Evolutionary conservation across 73 alveolate species (phyloP).

Genomic region (Symbiodinium natans): DNA sequence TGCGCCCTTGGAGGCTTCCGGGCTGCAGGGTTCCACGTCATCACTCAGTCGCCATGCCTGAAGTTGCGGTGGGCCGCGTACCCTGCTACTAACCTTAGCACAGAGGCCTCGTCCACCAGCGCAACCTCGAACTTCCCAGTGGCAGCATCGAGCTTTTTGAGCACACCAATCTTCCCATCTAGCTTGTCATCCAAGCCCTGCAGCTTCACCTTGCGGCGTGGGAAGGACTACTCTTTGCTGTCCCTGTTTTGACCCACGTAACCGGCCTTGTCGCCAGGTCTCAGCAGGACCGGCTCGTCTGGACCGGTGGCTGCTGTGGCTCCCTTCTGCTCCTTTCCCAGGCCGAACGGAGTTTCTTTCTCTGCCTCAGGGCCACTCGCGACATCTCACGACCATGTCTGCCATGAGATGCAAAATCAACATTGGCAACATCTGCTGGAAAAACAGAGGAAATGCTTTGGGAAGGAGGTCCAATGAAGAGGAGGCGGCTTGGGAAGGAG

Average conservation of each 20-base stretch:
- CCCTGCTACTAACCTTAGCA: no score
- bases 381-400: no score
- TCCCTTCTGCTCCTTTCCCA: slow-evolving; percentile 2
- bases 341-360: slow-evolving; percentile 53
- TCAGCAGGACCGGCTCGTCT: slow-evolving; percentile 57
- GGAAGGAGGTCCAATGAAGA: no score
- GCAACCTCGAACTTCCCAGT: slow-evolving; percentile 78
- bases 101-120: slow-evolving; percentile 15
- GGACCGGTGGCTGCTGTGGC: not conserved
- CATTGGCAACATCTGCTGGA: no score
- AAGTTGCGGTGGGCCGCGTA: no score
- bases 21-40: no score
- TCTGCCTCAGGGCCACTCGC: slow-evolving; percentile 50
- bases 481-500: no score
- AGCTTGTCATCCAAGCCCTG: slow-evolving; percentile 29
- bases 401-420: no score
- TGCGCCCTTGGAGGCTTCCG: no score
- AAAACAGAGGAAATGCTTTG: no score
- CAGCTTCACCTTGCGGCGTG: slow-evolving; percentile 26
- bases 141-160: slow-evolving; percentile 42
- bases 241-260: not conserved
- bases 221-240: not conserved
- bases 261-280: slow-evolving; percentile 71
- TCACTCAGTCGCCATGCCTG: no score
- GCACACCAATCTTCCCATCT: slow-evolving; percentile 44